Base-by-base conservation (phyloP, 257 asterid species). In the Solanum gandarillasii region DNA sequence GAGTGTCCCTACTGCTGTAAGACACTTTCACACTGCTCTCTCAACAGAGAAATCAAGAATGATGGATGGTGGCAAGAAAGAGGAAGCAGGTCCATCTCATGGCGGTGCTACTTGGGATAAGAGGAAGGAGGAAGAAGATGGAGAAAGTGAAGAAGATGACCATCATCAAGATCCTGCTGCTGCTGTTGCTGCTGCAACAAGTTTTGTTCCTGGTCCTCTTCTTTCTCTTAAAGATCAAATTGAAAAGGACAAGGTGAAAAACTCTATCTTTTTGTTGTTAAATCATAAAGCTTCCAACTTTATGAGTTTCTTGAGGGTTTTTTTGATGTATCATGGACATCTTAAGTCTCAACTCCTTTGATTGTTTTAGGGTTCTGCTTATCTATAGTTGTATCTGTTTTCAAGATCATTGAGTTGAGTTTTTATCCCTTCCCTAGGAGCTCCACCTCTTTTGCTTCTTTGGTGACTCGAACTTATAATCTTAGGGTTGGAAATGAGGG, bases 161-260 rank as follows among this genome's bases (percentile, higher is more conserved):
- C 86, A 55, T 23, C 25, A 65, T 25, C 67, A 79, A 27, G 60
- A 39, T 34, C 86, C 86, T 48, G 35, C 41, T 60, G 83, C 65
- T 55, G 16, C 43, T 39, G 35, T 34, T 34, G 55, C 60, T 52
- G 25, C 83, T 32, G 62, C 73, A 88, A 92, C 90, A 38, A 88
- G 86, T 23, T 95, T 92, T 89, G 94, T 88, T 87, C 98, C 96
- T 74, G 93, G 97, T 31, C 97, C 98, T 87, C 97, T 94, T 71
- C 94, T 94, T 87, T 94, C 98, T 89, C 98, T 95, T 90, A 94
- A 92, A 89, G 96, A 92, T 16, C 98, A 95, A 89, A 93, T 95
- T 88, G 97, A 93, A 67, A 93, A 94, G 90, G 97, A 95, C 90
- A 91, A 95, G 97, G 97, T 95, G 84, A 87, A 34, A 11, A 9